phyloP scores from a whole-genome alignment of 208 protist genomes.

The Zelonia costaricensis region DNA sequence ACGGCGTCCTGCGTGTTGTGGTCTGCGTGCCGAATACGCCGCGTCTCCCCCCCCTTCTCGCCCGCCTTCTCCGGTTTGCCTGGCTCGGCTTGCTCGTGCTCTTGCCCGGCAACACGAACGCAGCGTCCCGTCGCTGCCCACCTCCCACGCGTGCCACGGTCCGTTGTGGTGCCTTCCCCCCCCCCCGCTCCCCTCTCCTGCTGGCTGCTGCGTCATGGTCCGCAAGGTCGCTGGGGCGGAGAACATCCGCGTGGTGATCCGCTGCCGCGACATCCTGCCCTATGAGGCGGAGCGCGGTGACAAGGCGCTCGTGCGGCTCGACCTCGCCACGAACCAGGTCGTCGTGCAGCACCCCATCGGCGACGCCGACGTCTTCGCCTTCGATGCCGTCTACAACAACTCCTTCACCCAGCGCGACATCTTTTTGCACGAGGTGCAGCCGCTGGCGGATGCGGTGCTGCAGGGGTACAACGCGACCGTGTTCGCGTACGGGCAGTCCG shows the following conservation, averaged over 20 bases:
- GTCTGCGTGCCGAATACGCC: too few species aligned
- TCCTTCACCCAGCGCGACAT: conserved; percentile 91
- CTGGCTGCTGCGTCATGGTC: conserved; percentile 34
- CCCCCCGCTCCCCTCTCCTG: not conserved
- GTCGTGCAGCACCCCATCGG: conserved; percentile 86
- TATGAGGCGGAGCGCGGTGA: conserved; percentile 87
- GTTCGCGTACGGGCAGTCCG: conserved; percentile 93
- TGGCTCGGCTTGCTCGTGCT: too few species aligned
- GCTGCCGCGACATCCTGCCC: conserved; percentile 76
- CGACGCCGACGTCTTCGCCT: conserved; percentile 84
- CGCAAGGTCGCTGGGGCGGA: conserved; percentile 75
- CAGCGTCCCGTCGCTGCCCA: too few species aligned
- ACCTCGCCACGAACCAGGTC: conserved; percentile 88
- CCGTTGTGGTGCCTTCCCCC: too few species aligned
- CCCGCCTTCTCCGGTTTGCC: too few species aligned
- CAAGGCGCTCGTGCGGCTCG: conserved; percentile 84
- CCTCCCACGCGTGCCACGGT: too few species aligned
- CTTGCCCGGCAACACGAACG: too few species aligned
- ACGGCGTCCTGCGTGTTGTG: too few species aligned
- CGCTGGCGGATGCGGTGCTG: conserved; percentile 84
- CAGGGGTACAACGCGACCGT: conserved; percentile 93
- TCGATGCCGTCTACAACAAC: conserved; percentile 93
- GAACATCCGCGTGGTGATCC: conserved; percentile 92
- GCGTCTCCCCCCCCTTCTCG: too few species aligned
- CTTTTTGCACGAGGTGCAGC: conserved; percentile 89